Evolutionary conservation across 192 early-diverging fungal genomes (phyloP), one percentile per base, ranked within the genome.

Genomic region (Coemansia sp.): DNA sequence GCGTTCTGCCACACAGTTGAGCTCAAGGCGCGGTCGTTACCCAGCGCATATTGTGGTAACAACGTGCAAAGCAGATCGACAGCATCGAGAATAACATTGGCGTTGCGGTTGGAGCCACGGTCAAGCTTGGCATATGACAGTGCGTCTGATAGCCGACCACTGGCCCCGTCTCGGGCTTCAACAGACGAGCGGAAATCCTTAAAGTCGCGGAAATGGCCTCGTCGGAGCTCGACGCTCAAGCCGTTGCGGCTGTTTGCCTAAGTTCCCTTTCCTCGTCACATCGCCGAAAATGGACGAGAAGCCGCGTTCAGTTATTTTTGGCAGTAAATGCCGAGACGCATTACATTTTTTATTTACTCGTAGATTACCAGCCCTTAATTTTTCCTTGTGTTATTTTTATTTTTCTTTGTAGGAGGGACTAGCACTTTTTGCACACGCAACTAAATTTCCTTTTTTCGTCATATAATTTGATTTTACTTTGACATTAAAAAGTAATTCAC

Each of bases 201-300:
- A 5, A 67, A 47, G 38, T 5, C 39, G 12, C 65, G 67, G 48
- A 37, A 50, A 55, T 62, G 67, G 60, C 52, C 59, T n/a, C 49
- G 53, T 11, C 67, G 67, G 22, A 69, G 56, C 59, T 23, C 67
- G 4, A 61, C 59, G 17, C 27, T 62, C 1, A 69, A 69, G 25
- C 67, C 67, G 5, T 52, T 62, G 67, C 67, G 60, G 4, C 38
- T 68, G 50, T 68, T 68, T 68, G 60, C 55, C 23, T 69, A 50
- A 25, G 11, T 9, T 43, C 22, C 29, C 7, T 31, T 31, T 31
- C 29, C 29, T 31, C 29, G 29, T 31, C 29, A 6, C 29, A 31
- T 31, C 29, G 29, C 29, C 29, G 6, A 31, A 31, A 31, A 31
- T 31, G 29, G 29, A 31, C 29, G 29, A 31, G 7, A 31, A 7